Percentiles rank a stretch among this genome's conserved stretches.
These are phyloP conservation scores for Globisporangium cylindrosporum DNA, from an alignment of 352 stramenopile genomes.

Conservation along the genomic window DNA sequence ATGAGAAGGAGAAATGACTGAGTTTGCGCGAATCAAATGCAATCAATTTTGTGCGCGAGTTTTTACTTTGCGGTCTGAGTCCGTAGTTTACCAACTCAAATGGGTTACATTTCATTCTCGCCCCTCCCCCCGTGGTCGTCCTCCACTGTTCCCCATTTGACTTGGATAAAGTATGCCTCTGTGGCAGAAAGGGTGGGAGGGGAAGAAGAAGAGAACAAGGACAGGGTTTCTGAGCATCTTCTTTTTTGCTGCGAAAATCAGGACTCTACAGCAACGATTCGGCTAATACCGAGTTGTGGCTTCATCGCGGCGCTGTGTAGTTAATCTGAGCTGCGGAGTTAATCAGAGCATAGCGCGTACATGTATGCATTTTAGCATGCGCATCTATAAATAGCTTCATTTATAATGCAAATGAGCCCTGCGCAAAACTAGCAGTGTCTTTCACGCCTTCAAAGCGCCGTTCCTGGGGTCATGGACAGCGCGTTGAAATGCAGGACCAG, in stretches of 20 bases:
- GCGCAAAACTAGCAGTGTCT: no score
- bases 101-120: not conserved
- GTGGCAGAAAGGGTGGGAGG: not conserved
- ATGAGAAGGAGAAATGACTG: no score
- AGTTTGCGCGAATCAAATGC: no score
- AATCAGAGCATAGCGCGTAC: no score
- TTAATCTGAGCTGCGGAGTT: no score
- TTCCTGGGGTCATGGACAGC: no score
- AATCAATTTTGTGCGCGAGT: not conserved
- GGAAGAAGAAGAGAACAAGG: slow-evolving; percentile 1
- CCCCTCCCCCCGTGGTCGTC: not conserved
- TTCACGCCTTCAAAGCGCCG: no score
- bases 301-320: not conserved
- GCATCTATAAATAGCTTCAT: no score
- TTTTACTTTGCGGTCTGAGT: not conserved
- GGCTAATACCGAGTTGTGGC: not conserved
- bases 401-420: no score
- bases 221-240: not conserved
- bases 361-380: no score
- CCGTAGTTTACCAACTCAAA: not conserved
- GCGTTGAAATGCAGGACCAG: no score
- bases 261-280: not conserved
- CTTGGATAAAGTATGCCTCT: slow-evolving; percentile 1
- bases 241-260: not conserved
- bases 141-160: slow-evolving; percentile 2